Evolutionary conservation across 768 basidiomycete genomes (phyloP), one percentile per base, ranked within the genome.

Genomic region (Boletales sp.): DNA sequence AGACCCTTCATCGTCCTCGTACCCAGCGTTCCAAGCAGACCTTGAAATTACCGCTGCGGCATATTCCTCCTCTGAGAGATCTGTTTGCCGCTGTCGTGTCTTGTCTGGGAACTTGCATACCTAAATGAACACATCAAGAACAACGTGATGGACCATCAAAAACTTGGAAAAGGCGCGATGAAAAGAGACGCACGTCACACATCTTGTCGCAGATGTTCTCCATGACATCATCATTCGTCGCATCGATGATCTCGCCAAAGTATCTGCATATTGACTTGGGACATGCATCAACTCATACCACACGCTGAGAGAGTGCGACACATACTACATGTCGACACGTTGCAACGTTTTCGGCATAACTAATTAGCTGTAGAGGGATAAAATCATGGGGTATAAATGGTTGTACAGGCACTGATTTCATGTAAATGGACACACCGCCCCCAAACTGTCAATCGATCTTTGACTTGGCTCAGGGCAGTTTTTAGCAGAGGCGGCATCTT

Each of bases 61-160:
- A 37, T 63, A 55, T 2, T 70, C 73, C 30, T 69, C 63, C 3
- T 70, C 64, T 0, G 82, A 78, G 4, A 90, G 72, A n/a, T 74
- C 76, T 21, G 55, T 60, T 49, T 78, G 75, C 25, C 76, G 75
- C 3, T 63, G 69, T 45, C 64, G 73, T 0, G 81, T 78, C 69
- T 84, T 90, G 19, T 83, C 83, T 0, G 87, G 86, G 54, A 82
- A 82, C 67, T 86, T 89, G 70, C 90, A 92, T 4, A 90, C 76
- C 90, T 91, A 15, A n/a, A 19, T 40, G 12, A 28, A 19, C 3
- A 31, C 4, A 30, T 46, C 39, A 37, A 2, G 28, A 11, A 14
- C 35, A 8, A 37, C 25, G 25, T 28, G 14, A 30, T 31, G 36
- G 4, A 35, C 13, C 18, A 13, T 46, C 48, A 49, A 42, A 28